Evolutionary conservation across 73 alveolate species (phyloP).

Genomic region (Effrenium voratum): DNA sequence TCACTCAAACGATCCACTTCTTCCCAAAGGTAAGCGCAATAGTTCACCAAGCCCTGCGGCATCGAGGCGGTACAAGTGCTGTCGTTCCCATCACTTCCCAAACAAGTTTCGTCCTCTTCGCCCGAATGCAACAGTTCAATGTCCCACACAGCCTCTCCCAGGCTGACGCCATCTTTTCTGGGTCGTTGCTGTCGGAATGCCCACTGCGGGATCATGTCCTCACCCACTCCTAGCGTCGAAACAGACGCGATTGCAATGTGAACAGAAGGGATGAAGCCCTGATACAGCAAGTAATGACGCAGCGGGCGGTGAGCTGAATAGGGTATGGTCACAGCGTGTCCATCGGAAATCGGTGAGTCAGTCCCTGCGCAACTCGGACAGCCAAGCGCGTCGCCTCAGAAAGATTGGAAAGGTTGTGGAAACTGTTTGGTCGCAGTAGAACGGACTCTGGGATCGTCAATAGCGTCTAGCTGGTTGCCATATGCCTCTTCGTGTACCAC

Average conservation of each 20-base stretch:
- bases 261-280: not conserved
- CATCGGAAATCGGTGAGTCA: not conserved
- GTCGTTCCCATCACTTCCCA: not conserved
- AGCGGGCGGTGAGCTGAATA: not conserved
- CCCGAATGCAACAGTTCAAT: not conserved
- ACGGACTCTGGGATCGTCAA: not conserved
- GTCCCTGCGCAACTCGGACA: not conserved
- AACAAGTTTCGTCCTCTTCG: not conserved
- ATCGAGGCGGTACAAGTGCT: not conserved
- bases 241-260: not conserved
- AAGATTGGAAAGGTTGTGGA: not conserved
- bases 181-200: not conserved
- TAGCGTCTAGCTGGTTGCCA: not conserved
- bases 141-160: not conserved
- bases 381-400: not conserved
- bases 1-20: not conserved
- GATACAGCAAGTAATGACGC: not conserved
- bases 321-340: not conserved
- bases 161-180: not conserved
- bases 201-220: not conserved
- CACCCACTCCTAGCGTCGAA: not conserved
- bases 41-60: not conserved
- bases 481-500: not conserved
- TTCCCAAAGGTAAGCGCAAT: not conserved
- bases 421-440: not conserved